Evolutionary conservation across 2,329 filamentous ascomycete genomes (phyloP), one percentile per base, ranked within the genome.

Genomic region (Helotiales sp.): DNA sequence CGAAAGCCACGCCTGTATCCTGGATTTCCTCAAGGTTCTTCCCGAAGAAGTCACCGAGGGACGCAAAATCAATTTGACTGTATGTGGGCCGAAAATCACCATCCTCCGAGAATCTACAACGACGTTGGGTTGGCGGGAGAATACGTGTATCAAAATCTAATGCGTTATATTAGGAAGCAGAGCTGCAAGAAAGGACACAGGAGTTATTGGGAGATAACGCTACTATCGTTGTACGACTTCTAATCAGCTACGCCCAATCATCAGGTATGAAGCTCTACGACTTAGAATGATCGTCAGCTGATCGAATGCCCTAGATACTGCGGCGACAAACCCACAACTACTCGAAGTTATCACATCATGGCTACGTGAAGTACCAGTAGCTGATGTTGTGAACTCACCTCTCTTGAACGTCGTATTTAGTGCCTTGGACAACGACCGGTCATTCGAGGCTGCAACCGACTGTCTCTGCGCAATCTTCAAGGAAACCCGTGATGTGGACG

Each of bases 1-100:
- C 68, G 88, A 90, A 77, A 93, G 91, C 78, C 89, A 96, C 75
- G 89, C 93, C 72, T 96, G 92, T 79, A 91, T 98, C 76, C 85
- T 99, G 77, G 96, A 99, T 80, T 99, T 99, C 80, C 86, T 99
- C 72, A 93, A 93, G 80, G 94, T 99, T 76, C 89, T 99, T 72
- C 96, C 96, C 65, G 96, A 99, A 85, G 96, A 99, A 86, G 96
- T 99, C 78, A 98, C 93, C 75, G 95, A 99, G 86, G 96, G 96
- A 83, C 93, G 96, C 82, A 99, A 98, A 85, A 97, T 99, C 86
- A 97, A 93, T 86, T 87, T 99, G 83, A 94, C 93, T 88, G 94
- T 97, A 96, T 84, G 93, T 95, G 87, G 89, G 91, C 84, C 84
- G 83, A 84, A 79, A 82, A 76, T 78, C 78, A 82, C 79, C 83